Conservation (phyloP, 169 alveolate genomes). For the Ichthyophthirius multifiliis region DNA sequence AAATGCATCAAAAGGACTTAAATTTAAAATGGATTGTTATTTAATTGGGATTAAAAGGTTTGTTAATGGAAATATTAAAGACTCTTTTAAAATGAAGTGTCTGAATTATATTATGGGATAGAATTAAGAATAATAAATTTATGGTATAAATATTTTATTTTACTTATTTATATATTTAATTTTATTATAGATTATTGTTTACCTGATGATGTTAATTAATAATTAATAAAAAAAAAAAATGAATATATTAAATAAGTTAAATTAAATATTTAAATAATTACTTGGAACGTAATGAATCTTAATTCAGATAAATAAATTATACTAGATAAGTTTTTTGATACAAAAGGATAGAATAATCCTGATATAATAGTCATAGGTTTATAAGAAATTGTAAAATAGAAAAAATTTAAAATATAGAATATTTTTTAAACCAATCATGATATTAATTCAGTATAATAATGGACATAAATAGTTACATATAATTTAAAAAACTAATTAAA, state of each 20-base stretch:
- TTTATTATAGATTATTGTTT: not conserved
- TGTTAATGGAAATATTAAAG: slow-evolving; percentile 63
- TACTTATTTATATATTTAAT: not conserved
- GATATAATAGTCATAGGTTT: slow-evolving; percentile 52
- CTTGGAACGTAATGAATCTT: slow-evolving; percentile 51
- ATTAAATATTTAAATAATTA: slow-evolving; percentile 12
- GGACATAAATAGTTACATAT: not conserved
- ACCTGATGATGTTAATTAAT: not conserved
- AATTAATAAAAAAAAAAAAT: not conserved
- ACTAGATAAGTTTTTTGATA: slow-evolving; percentile 18
- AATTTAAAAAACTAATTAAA: not conserved
- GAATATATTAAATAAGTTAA: not conserved
- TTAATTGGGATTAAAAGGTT: slow-evolving; percentile 63
- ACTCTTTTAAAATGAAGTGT: slow-evolving; percentile 65
- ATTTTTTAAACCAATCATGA: not conserved
- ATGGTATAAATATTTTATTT: not conserved
- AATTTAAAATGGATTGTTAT: slow-evolving; percentile 57
- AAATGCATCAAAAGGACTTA: slow-evolving; percentile 64
- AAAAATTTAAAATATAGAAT: not conserved
- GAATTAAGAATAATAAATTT: not conserved
- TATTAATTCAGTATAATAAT: not conserved
- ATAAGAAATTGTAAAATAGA: slow-evolving; percentile 49
- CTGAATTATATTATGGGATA: slow-evolving; percentile 42
- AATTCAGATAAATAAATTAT: too few relatives aligned
- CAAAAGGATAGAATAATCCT: slow-evolving; percentile 14